A percentile compares a stretch with the other conserved stretches of the same genome.
Conservation (phyloP, 306 rosid species). For the Medicago ruthenica region DNA sequence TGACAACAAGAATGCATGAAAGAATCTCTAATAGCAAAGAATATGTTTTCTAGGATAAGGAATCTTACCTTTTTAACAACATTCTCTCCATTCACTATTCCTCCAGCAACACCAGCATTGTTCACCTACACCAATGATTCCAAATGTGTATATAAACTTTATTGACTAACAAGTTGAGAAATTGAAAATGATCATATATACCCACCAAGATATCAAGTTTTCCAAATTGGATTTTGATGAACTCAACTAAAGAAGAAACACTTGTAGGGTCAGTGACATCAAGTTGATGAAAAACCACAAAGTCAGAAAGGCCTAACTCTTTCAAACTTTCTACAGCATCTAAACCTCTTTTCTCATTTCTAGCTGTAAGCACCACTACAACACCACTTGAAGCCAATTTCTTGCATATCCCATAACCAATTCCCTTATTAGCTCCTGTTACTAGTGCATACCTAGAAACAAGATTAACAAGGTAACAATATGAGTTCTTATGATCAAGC, state of each 20-base stretch:
- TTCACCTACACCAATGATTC: conserved; percentile 43
- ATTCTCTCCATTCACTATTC: conserved; percentile 41
- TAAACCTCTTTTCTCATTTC: conserved; percentile 51
- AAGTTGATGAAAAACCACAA: conserved; percentile 52
- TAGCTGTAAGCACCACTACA: conserved; percentile 45
- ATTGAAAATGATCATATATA: neutral
- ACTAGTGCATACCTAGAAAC: conserved; percentile 47
- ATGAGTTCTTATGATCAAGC: neutral
- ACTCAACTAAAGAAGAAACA: conserved; percentile 41
- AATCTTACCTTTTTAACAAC: conserved; percentile 34
- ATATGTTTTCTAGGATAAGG: too few species aligned
- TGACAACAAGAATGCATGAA: too few species aligned
- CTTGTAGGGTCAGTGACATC: conserved; percentile 50
- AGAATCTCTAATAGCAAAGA: too few species aligned
- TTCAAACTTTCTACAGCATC: conserved; percentile 43
- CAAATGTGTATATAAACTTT: neutral
- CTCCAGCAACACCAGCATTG: conserved; percentile 49
- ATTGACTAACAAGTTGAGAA: neutral
- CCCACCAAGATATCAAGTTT: conserved; percentile 55
- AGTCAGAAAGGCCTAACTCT: conserved; percentile 43
- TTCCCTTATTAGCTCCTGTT: conserved; percentile 50
- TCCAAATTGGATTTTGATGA: conserved; percentile 43
- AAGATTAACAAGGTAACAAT: neutral
- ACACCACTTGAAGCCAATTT: conserved; percentile 48
- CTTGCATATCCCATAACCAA: conserved; percentile 55